phyloP scores from a whole-genome alignment of 192 early-diverging fungal species.

The Rhizophlyctis rosea region DNA sequence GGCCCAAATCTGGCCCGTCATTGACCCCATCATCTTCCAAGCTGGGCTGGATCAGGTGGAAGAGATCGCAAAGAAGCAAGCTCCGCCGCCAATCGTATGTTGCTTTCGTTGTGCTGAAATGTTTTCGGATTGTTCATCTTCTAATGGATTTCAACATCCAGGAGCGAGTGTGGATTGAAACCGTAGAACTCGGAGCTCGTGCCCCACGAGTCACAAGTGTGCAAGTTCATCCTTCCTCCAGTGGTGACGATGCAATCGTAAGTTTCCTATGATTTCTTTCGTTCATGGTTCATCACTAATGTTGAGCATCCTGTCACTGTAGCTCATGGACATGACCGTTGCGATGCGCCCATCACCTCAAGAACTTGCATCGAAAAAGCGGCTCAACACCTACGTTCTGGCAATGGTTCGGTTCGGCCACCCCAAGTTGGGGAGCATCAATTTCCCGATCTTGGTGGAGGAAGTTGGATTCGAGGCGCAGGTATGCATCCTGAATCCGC shows the following conservation, averaged over 20 bases:
- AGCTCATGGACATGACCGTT: slow-evolving; percentile 27
- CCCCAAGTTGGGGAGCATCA: slow-evolving; percentile 22
- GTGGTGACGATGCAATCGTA: slow-evolving; percentile 24
- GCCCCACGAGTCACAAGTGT: slow-evolving; percentile 26
- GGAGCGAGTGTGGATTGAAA: slow-evolving; percentile 8
- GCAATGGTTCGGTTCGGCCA: slow-evolving; percentile 22
- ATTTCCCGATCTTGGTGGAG: slow-evolving; percentile 26
- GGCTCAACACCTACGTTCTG: slow-evolving; percentile 26
- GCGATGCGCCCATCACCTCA: slow-evolving; percentile 27
- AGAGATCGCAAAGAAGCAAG: neutral
- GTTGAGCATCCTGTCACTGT: neutral
- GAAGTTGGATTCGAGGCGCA: slow-evolving; percentile 23
- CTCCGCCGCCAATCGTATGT: neutral
- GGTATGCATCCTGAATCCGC: too few species aligned
- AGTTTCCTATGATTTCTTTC: neutral
- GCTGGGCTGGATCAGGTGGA: neutral
- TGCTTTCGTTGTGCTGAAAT: neutral
- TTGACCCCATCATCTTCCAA: neutral
- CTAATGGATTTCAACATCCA: neutral
- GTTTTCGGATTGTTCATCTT: neutral
- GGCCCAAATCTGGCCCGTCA: neutral
- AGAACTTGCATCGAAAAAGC: slow-evolving; percentile 17
- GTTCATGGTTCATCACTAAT: neutral
- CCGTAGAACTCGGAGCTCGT: slow-evolving; percentile 28
- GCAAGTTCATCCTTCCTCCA: slow-evolving; percentile 22